phyloP scores from a whole-genome alignment of 169 alveolate genomes.

The Neospora caninum region DNA sequence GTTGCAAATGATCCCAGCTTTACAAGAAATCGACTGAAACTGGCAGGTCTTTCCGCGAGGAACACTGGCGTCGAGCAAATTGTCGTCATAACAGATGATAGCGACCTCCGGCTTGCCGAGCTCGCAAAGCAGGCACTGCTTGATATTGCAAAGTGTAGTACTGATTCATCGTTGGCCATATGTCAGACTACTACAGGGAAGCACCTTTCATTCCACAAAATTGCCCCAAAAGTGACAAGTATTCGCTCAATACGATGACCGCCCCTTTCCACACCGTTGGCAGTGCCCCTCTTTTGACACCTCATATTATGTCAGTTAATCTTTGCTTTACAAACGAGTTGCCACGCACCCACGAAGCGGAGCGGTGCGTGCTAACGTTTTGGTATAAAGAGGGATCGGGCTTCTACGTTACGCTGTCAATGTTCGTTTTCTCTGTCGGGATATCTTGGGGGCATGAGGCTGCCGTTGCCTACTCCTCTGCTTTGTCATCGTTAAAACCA shows the following conservation, averaged over 20 bases:
- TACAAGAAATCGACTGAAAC: conserved; percentile 15
- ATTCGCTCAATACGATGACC: not conserved
- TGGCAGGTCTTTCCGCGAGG: conserved; percentile 30
- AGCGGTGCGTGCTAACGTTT: not conserved
- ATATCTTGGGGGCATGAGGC: not conserved
- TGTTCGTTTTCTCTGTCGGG: not conserved
- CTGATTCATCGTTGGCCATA: not conserved
- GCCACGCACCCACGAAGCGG: not conserved
- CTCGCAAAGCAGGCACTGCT: conserved; percentile 3
- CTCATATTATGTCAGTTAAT: not conserved
- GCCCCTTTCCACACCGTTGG: not conserved
- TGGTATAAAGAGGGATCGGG: not conserved
- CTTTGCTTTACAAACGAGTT: too few species aligned
- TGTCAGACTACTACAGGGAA: conserved; percentile 12
- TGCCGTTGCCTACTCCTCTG: too few species aligned
- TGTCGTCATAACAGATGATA: not conserved
- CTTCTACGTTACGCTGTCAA: not conserved
- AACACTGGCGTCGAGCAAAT: conserved; percentile 16
- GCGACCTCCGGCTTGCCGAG: conserved; percentile 18
- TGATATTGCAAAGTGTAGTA: conserved; percentile 7
- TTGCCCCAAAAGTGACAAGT: not conserved
- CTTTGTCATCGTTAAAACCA: too few species aligned
- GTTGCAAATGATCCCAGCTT: not conserved
- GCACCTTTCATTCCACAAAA: not conserved
- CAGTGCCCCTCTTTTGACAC: not conserved